A percentile compares a stretch with the other conserved stretches of the same genome.
phyloP scores from a whole-genome alignment of 192 early-diverging fungal genomes.

The Pilobolus umbonatus region DNA sequence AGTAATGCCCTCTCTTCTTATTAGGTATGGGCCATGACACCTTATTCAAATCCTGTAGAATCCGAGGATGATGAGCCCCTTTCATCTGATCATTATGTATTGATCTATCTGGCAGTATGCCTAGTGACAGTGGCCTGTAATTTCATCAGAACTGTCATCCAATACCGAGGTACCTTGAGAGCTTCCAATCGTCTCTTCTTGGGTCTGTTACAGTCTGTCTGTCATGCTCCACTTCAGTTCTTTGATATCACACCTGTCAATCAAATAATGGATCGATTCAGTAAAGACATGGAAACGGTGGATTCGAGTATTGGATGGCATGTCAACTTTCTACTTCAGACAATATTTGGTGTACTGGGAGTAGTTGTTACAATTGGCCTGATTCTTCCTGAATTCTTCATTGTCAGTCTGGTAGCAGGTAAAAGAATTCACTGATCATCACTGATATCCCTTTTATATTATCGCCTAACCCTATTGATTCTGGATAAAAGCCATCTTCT shows the following conservation, averaged over 20 bases:
- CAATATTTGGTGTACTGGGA: constrained; percentile 35
- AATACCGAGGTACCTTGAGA: constrained; percentile 44
- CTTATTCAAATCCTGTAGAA: background rate
- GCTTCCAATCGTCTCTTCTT: constrained; percentile 55
- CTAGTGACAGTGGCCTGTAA: constrained; percentile 43
- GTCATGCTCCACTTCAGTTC: constrained; percentile 69
- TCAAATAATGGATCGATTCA: constrained; percentile 80
- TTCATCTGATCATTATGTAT: constrained; percentile 8
- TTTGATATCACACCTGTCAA: constrained; percentile 75
- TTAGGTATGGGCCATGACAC: constrained; percentile 20
- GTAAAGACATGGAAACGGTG: constrained; percentile 75
- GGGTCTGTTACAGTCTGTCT: constrained; percentile 47
- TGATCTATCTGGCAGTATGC: constrained; percentile 18
- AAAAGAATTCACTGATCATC: background rate
- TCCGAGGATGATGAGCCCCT: background rate
- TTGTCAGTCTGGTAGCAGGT: constrained; percentile 9
- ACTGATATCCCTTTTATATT: background rate
- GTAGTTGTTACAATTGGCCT: constrained; percentile 43
- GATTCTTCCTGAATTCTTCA: constrained; percentile 44
- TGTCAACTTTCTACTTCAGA: constrained; percentile 40
- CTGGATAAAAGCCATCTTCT: no score
- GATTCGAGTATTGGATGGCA: constrained; percentile 45
- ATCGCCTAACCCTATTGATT: background rate
- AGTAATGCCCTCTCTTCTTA: constrained; percentile 1
- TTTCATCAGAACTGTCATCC: constrained; percentile 42